A percentile compares a stretch with the other conserved stretches of the same genome.
Conservation (phyloP, 2,329 filamentous ascomycete genomes). For the Aspergillus carbonarius region DNA sequence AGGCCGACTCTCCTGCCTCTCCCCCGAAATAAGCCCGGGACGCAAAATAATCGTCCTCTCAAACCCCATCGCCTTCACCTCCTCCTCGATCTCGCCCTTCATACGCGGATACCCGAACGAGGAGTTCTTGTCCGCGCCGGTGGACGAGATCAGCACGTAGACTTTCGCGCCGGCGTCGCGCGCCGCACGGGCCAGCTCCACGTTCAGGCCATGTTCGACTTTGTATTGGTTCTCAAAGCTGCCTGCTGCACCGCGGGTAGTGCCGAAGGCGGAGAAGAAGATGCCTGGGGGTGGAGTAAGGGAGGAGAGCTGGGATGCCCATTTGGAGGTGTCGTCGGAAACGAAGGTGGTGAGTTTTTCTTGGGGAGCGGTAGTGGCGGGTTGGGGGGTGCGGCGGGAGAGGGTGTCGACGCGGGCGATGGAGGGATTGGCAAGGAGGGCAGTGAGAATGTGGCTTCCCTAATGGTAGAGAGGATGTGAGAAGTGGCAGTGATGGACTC, state of each 20-base stretch:
- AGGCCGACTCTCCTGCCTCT: conserved; percentile 61
- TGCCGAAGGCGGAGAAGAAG: conserved; percentile 78
- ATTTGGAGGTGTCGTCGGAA: conserved; percentile 66
- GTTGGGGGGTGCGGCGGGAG: conserved; percentile 44
- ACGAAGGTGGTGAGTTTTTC: conserved; percentile 66
- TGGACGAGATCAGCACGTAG: conserved; percentile 73
- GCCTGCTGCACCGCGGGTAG: conserved; percentile 73
- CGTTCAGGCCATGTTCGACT: conserved; percentile 84
- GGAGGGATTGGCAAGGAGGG: conserved; percentile 42
- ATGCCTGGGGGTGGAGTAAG: conserved; percentile 58
- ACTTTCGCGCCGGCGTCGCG: conserved; percentile 69
- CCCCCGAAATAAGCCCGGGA: conserved; percentile 74
- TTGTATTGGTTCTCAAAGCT: conserved; percentile 77
- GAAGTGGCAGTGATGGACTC: no score
- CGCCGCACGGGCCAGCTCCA: conserved; percentile 73
- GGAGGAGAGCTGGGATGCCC: conserved; percentile 61
- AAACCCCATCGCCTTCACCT: conserved; percentile 69
- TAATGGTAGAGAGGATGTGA: conserved; percentile 32
- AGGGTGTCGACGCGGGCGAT: conserved; percentile 46
- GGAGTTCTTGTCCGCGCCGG: conserved; percentile 52
- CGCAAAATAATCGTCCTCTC: conserved; percentile 72
- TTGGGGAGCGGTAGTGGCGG: conserved; percentile 49
- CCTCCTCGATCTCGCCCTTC: conserved; percentile 86
- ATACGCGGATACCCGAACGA: conserved; percentile 62
- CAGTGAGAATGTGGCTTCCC: conserved; percentile 72